Base-by-base conservation (phyloP, 305 asterid species). In the Ajuga reptans region DNA sequence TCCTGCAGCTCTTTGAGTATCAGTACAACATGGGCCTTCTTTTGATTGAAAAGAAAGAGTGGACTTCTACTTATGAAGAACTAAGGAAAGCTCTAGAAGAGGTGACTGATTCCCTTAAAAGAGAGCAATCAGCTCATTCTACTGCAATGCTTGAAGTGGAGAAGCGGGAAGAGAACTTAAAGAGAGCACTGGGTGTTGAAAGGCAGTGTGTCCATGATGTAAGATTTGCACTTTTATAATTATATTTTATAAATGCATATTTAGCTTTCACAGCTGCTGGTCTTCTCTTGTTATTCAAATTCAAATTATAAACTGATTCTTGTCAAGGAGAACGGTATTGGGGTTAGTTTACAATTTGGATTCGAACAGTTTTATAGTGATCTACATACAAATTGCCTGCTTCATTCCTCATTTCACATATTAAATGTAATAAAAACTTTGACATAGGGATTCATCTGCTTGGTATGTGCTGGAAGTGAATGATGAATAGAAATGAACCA, bases 101-200 rank as follows among this genome's bases (percentile, higher is more conserved):
- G 64, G 83, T 79, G 16, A 78, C 85, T 29, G 92, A 83, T 62
- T 72, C 78, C 50, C 78, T 86, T 41, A 86, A 77, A 82, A 84
- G 94, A 73, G 97, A 91, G 73, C 89, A 87, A 79, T 69, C 84
- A 15, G 84, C 84, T 18, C 88, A 84, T 77, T 70, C 78, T 41
- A 81, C 78, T 82, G 92, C 91, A 50, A 72, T 86, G 11, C 84
- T 89, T 75, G 99, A 94, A 78, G 88, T 82, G 72, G 99, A 88
- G 81, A 91, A 87, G 70, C 88, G 96, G 59, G 99, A 94, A 76
- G 97, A 94, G 77, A 88, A 72, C 82, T 81, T 94, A 69, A 89
- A 86, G 82, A 94, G 88, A 72, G 97, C 97, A 4, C 73, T 94
- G 83, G 99, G 99, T 64, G 86, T 90, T 67, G 98, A 91, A 81